Evolutionary conservation across 2,329 filamentous ascomycete genomes (phyloP).

Genomic region (Fonsecaea monophora): DNA sequence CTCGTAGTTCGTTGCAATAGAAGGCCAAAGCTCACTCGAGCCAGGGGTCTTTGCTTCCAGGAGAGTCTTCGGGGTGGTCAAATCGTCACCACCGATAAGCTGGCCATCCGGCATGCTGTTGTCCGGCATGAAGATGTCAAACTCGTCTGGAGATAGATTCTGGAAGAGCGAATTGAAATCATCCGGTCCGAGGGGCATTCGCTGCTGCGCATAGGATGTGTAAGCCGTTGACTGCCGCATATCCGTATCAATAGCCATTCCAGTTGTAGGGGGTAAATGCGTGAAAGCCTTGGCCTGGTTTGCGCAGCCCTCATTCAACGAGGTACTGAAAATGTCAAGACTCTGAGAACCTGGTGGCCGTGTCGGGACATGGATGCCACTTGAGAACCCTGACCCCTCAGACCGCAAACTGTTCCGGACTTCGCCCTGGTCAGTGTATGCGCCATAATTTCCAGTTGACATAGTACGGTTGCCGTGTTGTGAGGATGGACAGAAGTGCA

Average conservation of each 20-base stretch:
- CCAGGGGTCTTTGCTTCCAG: conserved; percentile 11
- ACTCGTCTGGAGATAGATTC: background rate
- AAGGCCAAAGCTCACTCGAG: conserved; percentile 1
- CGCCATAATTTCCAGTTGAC: background rate
- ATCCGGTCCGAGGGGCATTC: background rate
- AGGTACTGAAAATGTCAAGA: background rate
- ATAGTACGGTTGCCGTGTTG: background rate
- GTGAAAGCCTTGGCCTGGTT: background rate
- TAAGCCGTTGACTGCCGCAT: background rate
- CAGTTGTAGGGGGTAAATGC: background rate
- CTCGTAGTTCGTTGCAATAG: background rate
- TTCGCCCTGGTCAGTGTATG: background rate
- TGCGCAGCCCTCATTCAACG: background rate
- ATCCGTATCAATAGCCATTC: background rate
- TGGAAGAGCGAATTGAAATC: conserved; percentile 1
- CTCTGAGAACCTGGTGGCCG: background rate
- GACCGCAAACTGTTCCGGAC: background rate
- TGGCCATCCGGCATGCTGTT: conserved; percentile 8
- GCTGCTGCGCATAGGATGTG: background rate
- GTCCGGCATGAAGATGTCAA: conserved; percentile 1
- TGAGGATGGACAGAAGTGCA: background rate
- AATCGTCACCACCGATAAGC: conserved; percentile 6
- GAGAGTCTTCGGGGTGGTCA: conserved; percentile 17
- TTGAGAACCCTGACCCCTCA: background rate
- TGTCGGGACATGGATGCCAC: background rate